These are phyloP conservation scores for Podaxis mareebaensis DNA, from an alignment of 768 basidiomycete species.

Conservation along the genomic window DNA sequence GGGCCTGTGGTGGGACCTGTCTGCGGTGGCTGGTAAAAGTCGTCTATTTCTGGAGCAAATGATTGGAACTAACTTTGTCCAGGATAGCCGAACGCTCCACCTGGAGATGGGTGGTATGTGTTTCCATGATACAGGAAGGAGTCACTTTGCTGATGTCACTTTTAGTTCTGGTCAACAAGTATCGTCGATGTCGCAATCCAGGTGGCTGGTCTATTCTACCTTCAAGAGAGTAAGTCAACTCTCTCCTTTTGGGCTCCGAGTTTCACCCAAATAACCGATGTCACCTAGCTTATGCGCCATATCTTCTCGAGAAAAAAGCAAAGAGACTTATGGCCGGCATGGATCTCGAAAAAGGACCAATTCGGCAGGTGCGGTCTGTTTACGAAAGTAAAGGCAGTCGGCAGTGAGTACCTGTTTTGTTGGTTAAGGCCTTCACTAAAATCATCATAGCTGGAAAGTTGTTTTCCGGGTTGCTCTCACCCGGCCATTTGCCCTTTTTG, in stretches of 20 bases:
- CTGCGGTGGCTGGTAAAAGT: conserved; percentile 54
- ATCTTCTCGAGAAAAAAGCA: conserved; percentile 53
- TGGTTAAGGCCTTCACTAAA: not conserved
- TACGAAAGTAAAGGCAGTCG: conserved; percentile 43
- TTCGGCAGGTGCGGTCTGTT: conserved; percentile 44
- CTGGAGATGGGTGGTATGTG: conserved; percentile 71
- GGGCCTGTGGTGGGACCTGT: conserved; percentile 68
- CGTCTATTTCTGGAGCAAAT: not conserved
- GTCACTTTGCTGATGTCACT: not conserved
- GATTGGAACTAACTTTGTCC: conserved; percentile 15
- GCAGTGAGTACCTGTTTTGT: conserved; percentile 34
- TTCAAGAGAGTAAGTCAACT: conserved; percentile 59
- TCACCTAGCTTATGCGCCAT: conserved; percentile 44
- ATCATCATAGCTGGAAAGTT: conserved; percentile 44
- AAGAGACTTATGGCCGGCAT: conserved; percentile 40
- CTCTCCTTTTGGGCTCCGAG: not conserved
- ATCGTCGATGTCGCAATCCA: conserved; percentile 59
- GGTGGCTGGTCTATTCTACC: conserved; percentile 50
- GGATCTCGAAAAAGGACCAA: conserved; percentile 46
- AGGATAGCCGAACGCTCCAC: conserved; percentile 61
- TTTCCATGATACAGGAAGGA: not conserved
- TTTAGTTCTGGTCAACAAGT: conserved; percentile 66
- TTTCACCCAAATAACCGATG: conserved; percentile 24
- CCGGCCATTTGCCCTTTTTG: conserved; percentile 70
- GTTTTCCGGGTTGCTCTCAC: conserved; percentile 55